phyloP scores from a whole-genome alignment of 768 basidiomycete species.

The Calvatia gigantea region DNA sequence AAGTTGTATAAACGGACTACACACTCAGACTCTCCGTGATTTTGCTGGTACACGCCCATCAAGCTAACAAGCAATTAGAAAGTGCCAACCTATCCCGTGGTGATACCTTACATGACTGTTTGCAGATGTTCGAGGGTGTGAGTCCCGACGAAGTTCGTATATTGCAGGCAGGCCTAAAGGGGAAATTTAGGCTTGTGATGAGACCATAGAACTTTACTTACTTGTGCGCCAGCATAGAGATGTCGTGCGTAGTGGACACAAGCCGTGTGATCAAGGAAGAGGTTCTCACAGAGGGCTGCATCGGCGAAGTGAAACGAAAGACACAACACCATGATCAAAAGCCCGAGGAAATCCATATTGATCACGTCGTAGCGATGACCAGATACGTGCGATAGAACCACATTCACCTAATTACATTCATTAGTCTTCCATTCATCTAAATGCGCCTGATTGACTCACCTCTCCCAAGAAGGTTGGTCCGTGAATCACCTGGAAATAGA shows the following conservation, averaged over 20 bases:
- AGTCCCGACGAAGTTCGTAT: slow-evolving; percentile 21
- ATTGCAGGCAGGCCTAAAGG: slow-evolving; percentile 20
- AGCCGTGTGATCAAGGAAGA: slow-evolving; percentile 15
- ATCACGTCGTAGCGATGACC: slow-evolving; percentile 2
- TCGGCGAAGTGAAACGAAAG: slow-evolving; percentile 23
- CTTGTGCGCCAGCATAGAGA: slow-evolving; percentile 24
- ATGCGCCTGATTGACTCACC: slow-evolving; percentile 1
- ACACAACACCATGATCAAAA: slow-evolving; percentile 22
- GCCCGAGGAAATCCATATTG: slow-evolving; percentile 18
- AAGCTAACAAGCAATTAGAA: slow-evolving; percentile 15
- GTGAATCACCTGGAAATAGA: slow-evolving; percentile 19
- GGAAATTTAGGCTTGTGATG: neutral
- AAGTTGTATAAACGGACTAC: neutral
- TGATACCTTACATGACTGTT: slow-evolving; percentile 20
- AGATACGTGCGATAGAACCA: slow-evolving; percentile 5
- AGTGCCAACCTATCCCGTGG: neutral
- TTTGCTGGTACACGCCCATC: slow-evolving; percentile 26
- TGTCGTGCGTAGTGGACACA: slow-evolving; percentile 17
- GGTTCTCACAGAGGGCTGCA: slow-evolving; percentile 14
- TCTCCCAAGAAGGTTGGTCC: slow-evolving; percentile 20
- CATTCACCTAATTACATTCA: neutral
- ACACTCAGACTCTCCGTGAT: slow-evolving; percentile 24
- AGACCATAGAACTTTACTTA: neutral
- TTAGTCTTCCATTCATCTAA: neutral
- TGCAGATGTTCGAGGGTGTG: slow-evolving; percentile 24